phyloP scores from a whole-genome alignment of 1,139 yeast species.

The Protomyces lactucae-debilis region DNA sequence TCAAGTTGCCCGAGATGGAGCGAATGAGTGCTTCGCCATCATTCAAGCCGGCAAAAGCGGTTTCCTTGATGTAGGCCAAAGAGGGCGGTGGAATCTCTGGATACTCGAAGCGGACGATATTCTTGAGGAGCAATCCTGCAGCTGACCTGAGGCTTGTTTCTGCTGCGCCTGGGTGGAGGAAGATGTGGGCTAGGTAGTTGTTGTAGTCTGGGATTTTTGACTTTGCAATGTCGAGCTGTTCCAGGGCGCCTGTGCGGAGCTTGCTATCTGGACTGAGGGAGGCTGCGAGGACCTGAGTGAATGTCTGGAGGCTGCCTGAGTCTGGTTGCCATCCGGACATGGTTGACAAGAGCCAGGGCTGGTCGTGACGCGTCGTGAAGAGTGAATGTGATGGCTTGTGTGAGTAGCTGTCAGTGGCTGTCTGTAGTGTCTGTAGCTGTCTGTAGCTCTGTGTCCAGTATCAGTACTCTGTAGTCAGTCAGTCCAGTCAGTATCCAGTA shows the following conservation, averaged over 20 bases:
- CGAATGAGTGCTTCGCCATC: slow-evolving; percentile 60
- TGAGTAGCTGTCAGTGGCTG: too few relatives aligned
- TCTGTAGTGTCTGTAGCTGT: too few relatives aligned
- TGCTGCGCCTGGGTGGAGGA: slow-evolving; percentile 51
- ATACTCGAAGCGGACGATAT: slow-evolving; percentile 49
- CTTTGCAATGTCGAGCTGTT: slow-evolving; percentile 25
- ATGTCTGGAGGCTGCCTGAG: slow-evolving; percentile 23
- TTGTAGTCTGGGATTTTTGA: slow-evolving; percentile 49
- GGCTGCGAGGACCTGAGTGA: slow-evolving; percentile 27
- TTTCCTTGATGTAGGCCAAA: slow-evolving; percentile 55
- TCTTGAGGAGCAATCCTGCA: slow-evolving; percentile 81
- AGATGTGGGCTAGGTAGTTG: slow-evolving; percentile 67
- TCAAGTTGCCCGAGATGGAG: slow-evolving; percentile 84
- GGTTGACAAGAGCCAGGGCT: not conserved
- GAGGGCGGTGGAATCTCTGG: slow-evolving; percentile 39
- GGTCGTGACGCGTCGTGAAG: not conserved
- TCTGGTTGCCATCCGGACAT: slow-evolving; percentile 27
- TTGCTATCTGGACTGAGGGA: slow-evolving; percentile 26
- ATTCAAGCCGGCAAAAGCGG: slow-evolving; percentile 63
- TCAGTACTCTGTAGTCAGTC: too few relatives aligned
- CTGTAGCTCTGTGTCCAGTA: too few relatives aligned
- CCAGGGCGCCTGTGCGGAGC: slow-evolving; percentile 13
- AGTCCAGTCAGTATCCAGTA: too few relatives aligned
- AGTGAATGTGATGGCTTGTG: too few relatives aligned
- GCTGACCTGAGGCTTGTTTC: slow-evolving; percentile 69